Base-by-base conservation (phyloP, 2,329 filamentous ascomycete genomes). In the Sclerotinia glacialis region DNA sequence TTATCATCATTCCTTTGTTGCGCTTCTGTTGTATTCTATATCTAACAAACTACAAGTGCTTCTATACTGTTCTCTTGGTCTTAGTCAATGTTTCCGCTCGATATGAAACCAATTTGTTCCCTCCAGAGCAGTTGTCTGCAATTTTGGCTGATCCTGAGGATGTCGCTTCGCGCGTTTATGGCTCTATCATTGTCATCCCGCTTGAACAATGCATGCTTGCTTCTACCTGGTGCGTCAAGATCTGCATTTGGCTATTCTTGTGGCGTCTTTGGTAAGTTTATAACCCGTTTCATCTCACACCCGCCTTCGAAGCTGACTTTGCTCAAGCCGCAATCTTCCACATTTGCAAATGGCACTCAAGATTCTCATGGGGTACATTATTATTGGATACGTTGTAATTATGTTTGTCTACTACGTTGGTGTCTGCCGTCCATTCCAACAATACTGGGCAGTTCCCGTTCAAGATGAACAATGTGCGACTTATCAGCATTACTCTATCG, bases 361-460 rank as follows among this genome's bases (percentile, higher is more conserved):
- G 46, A 28, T 79, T 12, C 79, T 85, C 6, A 79, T 79, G 1
- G 73, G 69, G 6, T 87, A 85, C 69, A 78, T 81, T 16, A 75
- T 72, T 0, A 6, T 80, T 26, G 82, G 83, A 3, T 84, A 82
- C 69, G 65, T 86, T 3, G 53, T 67, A 7, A 69, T 71, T 26
- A 61, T 70, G 58, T 50, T 74, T 28, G 31, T 64, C 37, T 74
- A 72, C 66, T 73, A 69, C 50, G 71, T 80, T 16, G 82, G 82
- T 70, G 79, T 83, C 16, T 86, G 85, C 68, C 76, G 79, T 7
- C 85, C 85, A 0, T 85, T 86, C 66, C 73, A 67, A 46, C 78
- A 83, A 53, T 87, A 87, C 69, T 87, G 84, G 84, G 81, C 81
- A 21, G 79, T 87, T n/a, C 84, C 85, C 0, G 79, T 83, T 1